These are phyloP conservation scores for Beauveria caledonica DNA, from an alignment of 2,329 filamentous ascomycete genomes.

Conservation along the genomic window DNA sequence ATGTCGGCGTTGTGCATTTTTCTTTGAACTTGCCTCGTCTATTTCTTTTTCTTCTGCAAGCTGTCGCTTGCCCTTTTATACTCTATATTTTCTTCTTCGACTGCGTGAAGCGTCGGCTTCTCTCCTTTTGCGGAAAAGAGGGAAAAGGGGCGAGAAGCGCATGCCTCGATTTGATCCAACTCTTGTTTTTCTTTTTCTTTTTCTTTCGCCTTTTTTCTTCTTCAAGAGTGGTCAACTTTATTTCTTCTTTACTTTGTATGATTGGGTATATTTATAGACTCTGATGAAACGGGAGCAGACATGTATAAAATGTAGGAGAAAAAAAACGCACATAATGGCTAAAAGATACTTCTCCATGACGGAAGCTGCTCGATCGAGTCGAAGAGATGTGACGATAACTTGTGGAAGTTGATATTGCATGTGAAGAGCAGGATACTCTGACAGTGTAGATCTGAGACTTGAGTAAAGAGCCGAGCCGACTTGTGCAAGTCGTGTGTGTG, in stretches of 20 bases:
- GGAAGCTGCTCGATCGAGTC: neutral
- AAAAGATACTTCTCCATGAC: neutral
- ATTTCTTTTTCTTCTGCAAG: neutral
- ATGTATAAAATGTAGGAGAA: conserved; percentile 2
- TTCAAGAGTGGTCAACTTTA: neutral
- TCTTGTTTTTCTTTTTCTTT: neutral
- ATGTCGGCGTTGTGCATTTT: conserved; percentile 7
- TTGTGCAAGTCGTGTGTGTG: neutral
- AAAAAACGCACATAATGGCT: neutral
- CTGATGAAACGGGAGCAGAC: conserved; percentile 2
- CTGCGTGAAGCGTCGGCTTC: neutral
- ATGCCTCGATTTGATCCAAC: neutral
- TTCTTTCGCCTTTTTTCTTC: neutral
- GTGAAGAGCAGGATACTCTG: too few species aligned
- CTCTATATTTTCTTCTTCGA: conserved; percentile 1
- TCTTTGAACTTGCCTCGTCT: conserved; percentile 1
- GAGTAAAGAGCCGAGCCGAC: neutral
- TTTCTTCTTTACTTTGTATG: neutral
- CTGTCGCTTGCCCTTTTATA: neutral
- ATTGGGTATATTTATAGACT: conserved; percentile 7
- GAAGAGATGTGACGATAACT: too few species aligned
- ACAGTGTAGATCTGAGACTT: neutral
- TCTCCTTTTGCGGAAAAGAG: neutral
- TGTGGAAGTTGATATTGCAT: neutral
- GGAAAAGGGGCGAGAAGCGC: neutral